Conservation (phyloP, 176 grass and related monocot genomes). For the Cenchrus fungigraminus region DNA sequence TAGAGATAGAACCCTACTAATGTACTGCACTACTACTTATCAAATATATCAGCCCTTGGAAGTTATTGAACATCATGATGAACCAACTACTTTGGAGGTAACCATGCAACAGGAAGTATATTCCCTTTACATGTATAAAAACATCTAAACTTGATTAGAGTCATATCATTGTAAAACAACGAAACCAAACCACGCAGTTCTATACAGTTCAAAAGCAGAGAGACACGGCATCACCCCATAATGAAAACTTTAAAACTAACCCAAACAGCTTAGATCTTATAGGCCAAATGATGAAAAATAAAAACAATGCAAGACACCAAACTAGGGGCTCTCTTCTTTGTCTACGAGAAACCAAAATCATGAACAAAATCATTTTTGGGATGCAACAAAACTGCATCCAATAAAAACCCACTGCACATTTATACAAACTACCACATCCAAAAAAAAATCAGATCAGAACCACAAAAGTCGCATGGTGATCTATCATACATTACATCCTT, state of each 20-base stretch:
- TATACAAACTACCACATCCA: background rate
- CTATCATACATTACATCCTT: background rate
- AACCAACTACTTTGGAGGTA: background rate
- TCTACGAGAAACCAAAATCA: background rate
- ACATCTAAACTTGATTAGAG: background rate
- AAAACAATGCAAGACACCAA: background rate
- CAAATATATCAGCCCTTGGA: background rate
- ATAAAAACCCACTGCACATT: background rate
- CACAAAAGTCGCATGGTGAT: background rate
- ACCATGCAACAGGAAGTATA: background rate
- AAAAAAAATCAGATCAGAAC: background rate
- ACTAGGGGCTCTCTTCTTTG: background rate
- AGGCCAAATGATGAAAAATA: background rate
- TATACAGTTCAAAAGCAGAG: background rate
- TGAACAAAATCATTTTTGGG: background rate
- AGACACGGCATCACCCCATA: background rate
- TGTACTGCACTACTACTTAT: background rate
- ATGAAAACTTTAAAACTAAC: background rate
- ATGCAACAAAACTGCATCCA: background rate
- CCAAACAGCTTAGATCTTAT: slow-evolving; percentile 4
- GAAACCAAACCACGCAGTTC: background rate
- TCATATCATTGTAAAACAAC: background rate
- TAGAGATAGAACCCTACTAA: background rate
- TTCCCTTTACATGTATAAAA: background rate
- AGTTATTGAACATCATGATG: background rate